Percentiles rank a stretch among this genome's conserved stretches.
Evolutionary conservation across 1,139 yeast genomes (phyloP).

Genomic region (Suzukiozyma palmioleophila): DNA sequence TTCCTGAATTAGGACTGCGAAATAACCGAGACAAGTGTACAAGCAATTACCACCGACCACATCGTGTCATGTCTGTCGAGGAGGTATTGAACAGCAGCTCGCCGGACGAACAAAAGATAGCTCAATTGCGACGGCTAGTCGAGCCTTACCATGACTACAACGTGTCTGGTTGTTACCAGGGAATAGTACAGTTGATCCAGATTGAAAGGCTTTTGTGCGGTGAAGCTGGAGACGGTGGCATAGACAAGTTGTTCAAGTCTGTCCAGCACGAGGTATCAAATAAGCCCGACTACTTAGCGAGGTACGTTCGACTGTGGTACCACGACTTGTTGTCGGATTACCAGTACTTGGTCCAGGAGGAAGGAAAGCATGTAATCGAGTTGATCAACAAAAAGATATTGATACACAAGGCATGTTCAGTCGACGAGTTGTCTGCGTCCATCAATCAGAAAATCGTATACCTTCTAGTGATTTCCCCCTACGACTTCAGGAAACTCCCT

Average conservation of each 20-base stretch:
- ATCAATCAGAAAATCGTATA: constrained; percentile 26
- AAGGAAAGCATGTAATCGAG: constrained; percentile 25
- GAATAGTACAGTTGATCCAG: neutral
- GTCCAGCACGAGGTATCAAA: neutral
- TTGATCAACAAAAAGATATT: constrained; percentile 36
- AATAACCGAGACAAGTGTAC: too few relatives aligned
- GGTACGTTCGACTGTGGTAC: constrained; percentile 11
- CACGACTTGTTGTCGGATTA: constrained; percentile 27
- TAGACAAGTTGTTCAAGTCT: neutral
- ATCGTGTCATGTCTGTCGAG: neutral
- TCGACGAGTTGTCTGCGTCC: constrained; percentile 3
- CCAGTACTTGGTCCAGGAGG: constrained; percentile 21
- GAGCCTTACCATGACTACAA: neutral
- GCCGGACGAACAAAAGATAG: neutral
- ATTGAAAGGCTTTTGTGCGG: neutral
- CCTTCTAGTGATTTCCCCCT: constrained; percentile 25
- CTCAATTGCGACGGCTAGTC: neutral
- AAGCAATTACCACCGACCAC: too few relatives aligned
- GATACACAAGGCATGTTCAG: constrained; percentile 12
- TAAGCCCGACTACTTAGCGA: neutral
- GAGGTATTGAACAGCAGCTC: neutral
- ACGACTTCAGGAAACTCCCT: constrained; percentile 31
- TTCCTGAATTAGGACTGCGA: too few relatives aligned
- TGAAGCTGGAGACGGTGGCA: neutral
- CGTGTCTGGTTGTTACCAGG: neutral